phyloP scores from a whole-genome alignment of 2,329 filamentous ascomycete species.

The Pseudocercospora crystallina region DNA sequence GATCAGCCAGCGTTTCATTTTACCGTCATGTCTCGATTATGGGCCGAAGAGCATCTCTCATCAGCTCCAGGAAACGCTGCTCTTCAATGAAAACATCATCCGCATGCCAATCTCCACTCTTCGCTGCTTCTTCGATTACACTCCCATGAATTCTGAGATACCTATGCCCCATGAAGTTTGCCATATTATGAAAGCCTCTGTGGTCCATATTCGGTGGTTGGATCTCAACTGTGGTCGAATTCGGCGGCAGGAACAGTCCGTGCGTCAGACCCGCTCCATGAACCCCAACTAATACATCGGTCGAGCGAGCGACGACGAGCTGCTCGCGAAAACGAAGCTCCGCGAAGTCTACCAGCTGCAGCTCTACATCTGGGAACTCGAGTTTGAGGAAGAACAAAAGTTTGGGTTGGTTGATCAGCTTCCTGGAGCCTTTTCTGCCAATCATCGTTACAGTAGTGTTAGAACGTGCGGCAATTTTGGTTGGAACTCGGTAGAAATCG shows the following conservation, averaged over 20 bases:
- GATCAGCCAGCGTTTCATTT: too few relatives aligned
- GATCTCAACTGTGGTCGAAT: constrained; percentile 10
- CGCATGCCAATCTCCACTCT: background rate
- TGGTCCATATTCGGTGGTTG: constrained; percentile 8
- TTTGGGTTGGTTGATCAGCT: constrained; percentile 8
- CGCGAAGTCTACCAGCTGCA: constrained; percentile 11
- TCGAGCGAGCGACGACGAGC: constrained; percentile 5
- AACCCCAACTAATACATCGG: constrained; percentile 12
- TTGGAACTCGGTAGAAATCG: constrained; percentile 5
- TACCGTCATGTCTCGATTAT: too few relatives aligned
- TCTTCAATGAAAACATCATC: background rate
- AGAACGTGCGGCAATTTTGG: background rate
- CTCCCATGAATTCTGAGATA: constrained; percentile 1
- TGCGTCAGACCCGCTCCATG: constrained; percentile 15
- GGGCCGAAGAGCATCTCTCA: too few relatives aligned
- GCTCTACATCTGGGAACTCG: background rate
- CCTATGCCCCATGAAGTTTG: constrained; percentile 6
- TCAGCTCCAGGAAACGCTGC: background rate
- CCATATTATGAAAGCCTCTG: constrained; percentile 12
- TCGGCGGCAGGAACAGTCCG: constrained; percentile 9
- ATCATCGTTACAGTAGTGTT: background rate
- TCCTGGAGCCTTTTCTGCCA: background rate
- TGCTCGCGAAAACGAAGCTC: constrained; percentile 3
- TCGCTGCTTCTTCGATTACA: background rate
- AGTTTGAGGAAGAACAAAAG: background rate